A percentile compares a stretch with the other conserved stretches of the same genome.
Evolutionary conservation across 129 eudicot genomes (phyloP).

Genomic region (Solidago caesia): DNA sequence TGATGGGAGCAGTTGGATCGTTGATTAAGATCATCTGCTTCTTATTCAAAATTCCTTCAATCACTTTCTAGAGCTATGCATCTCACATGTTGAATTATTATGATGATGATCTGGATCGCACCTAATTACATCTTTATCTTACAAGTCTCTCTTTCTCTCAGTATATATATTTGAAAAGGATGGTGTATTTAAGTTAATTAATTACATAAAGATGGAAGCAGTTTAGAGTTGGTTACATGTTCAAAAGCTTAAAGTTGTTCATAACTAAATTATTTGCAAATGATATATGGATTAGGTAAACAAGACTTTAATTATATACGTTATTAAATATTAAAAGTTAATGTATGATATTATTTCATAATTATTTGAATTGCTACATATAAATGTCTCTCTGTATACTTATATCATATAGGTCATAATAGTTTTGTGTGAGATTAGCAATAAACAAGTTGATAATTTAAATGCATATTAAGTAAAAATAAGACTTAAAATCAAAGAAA

Average conservation of each 20-base stretch:
- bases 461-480: background rate
- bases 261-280: background rate
- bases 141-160: background rate
- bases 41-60: too few species aligned
- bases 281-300: background rate
- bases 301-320: too few species aligned
- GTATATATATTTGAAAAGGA: background rate
- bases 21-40: too few species aligned
- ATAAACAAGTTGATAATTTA: too few species aligned
- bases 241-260: background rate
- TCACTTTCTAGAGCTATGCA: too few species aligned
- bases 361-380: background rate
- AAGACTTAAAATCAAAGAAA: background rate
- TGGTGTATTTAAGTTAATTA: background rate
- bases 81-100: background rate
- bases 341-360: background rate
- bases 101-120: constrained; percentile 1
- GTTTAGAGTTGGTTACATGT: background rate
- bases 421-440: too few species aligned
- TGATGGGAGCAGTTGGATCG: too few species aligned
- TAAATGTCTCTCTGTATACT: too few species aligned
- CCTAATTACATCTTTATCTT: background rate
- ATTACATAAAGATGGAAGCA: background rate
- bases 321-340: too few species aligned
- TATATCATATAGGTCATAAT: too few species aligned